Base-by-base conservation (phyloP, 2,329 filamentous ascomycete genomes). In the Didymosphaeria variabile region DNA sequence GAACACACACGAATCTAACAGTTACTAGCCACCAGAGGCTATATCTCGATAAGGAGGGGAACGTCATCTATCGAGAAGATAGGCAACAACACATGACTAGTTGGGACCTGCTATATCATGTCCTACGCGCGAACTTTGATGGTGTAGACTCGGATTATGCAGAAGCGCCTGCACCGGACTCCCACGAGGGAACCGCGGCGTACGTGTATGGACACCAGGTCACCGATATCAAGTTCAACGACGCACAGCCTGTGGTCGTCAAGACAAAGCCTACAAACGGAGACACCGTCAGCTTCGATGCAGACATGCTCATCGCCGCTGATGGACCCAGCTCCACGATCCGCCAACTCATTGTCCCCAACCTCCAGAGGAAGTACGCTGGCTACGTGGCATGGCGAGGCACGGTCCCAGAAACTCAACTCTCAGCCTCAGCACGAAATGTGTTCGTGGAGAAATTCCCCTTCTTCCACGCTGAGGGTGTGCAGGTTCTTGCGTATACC, bases 321-420 rank as follows among this genome's bases (percentile, higher is more conserved):
- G 72, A 74, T 44, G 72, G 73, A 1, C 61, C 70, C 12, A 68
- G 61, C 47, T 74, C 72, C 4, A 67, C 57, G 0, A 61, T 73
- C 19, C 66, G 72, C 15, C 29, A 50, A 7, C 60, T 59, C 21
- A 62, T 68, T 34, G 60, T 63, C 21, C 66, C 68, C 5, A 54
- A 65, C 12, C 49, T 70, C 13, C 56, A 67, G 21, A 63, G 69
- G 9, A 64, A 58, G 15, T 75, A 73, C 40, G 65, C 68, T 5
- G 71, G 72, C 32, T 74, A 73, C 45, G 64, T 74, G 3, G 67
- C 70, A 21, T 73, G 67, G 70, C 55, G 72, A 29, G 72, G 72
- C 44, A 73, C 72, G 0, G 67, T 73, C 5, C 63, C 62, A 2
- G 73, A 72, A 55, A 40, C 60, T 2, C 15, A 64, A 44, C 58